phyloP scores from a whole-genome alignment of 441 rosid species.

The Hura crepitans region DNA sequence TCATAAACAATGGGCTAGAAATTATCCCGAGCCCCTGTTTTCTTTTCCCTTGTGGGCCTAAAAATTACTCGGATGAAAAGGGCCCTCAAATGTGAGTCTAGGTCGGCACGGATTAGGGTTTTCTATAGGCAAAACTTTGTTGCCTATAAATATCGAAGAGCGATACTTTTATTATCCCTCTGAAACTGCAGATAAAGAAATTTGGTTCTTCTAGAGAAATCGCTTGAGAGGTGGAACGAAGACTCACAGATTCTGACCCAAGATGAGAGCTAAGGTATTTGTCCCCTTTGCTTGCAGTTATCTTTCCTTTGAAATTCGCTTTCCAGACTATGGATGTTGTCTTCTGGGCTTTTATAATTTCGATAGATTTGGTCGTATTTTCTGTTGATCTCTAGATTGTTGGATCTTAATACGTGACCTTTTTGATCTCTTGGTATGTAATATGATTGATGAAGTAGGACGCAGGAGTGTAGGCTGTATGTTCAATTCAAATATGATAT shows the following conservation, averaged over 20 bases:
- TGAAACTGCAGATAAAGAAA: background rate
- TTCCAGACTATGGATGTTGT: background rate
- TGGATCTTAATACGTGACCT: background rate
- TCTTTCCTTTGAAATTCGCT: background rate
- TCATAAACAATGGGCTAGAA: background rate
- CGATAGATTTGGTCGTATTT: background rate
- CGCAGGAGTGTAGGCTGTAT: background rate
- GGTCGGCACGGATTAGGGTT: slow-evolving; percentile 14
- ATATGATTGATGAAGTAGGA: background rate
- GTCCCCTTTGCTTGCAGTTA: background rate
- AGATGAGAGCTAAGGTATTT: slow-evolving; percentile 26
- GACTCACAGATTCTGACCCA: slow-evolving; percentile 9
- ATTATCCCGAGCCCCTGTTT: background rate
- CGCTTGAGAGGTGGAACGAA: background rate
- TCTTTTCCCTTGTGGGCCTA: background rate
- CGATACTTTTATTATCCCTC: too few species aligned
- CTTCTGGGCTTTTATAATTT: background rate
- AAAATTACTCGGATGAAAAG: background rate
- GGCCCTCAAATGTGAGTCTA: background rate
- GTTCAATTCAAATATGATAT: background rate
- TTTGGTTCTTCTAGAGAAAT: background rate
- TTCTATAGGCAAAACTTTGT: background rate
- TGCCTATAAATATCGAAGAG: slow-evolving; percentile 2
- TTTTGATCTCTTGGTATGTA: background rate
- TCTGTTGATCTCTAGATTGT: background rate